A percentile compares a stretch with the other conserved stretches of the same genome.
Conservation (phyloP, 768 basidiomycete genomes). For the Leucosporidium yakuticum region DNA sequence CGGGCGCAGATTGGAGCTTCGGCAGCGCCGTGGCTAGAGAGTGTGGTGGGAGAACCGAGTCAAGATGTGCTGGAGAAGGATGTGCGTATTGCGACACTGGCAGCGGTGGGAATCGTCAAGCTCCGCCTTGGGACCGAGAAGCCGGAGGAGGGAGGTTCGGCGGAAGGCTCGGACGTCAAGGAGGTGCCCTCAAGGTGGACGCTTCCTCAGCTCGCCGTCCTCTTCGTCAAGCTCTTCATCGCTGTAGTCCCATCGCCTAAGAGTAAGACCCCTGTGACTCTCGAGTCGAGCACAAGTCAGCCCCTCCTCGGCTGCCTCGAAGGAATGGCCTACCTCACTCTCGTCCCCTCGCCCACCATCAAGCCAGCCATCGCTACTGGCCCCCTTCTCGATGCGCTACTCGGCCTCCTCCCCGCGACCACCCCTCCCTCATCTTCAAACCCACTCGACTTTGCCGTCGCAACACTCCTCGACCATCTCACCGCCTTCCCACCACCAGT, state of each 20-base stretch:
- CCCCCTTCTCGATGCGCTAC: slow-evolving; percentile 26
- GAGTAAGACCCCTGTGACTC: no score
- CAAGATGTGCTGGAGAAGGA: slow-evolving; percentile 39
- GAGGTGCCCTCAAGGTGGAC: no score
- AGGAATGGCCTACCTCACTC: slow-evolving; percentile 75
- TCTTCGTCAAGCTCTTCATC: no score
- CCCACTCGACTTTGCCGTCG: slow-evolving; percentile 57
- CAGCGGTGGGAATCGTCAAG: slow-evolving; percentile 73
- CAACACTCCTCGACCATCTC: slow-evolving; percentile 68
- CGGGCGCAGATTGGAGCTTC: slow-evolving; percentile 58
- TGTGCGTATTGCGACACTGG: slow-evolving; percentile 49
- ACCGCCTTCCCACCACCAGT: slow-evolving; percentile 66
- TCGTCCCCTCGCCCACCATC: slow-evolving; percentile 62
- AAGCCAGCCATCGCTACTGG: slow-evolving; percentile 45
- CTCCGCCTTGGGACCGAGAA: slow-evolving; percentile 51
- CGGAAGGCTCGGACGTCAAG: no score
- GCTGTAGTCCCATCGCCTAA: no score
- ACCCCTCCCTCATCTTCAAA: slow-evolving; percentile 23
- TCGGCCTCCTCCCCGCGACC: slow-evolving; percentile 49
- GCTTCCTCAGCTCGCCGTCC: no score
- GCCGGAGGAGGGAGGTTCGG: slow-evolving; percentile 15
- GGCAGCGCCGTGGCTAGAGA: slow-evolving; percentile 62
- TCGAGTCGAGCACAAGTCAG: no score
- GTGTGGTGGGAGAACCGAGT: slow-evolving; percentile 50
- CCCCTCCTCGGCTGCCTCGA: slow-evolving; percentile 62